A percentile compares a stretch with the other conserved stretches of the same genome.
Conservation (phyloP, 495 filamentous ascomycete species). For the Xylaria acuta region DNA sequence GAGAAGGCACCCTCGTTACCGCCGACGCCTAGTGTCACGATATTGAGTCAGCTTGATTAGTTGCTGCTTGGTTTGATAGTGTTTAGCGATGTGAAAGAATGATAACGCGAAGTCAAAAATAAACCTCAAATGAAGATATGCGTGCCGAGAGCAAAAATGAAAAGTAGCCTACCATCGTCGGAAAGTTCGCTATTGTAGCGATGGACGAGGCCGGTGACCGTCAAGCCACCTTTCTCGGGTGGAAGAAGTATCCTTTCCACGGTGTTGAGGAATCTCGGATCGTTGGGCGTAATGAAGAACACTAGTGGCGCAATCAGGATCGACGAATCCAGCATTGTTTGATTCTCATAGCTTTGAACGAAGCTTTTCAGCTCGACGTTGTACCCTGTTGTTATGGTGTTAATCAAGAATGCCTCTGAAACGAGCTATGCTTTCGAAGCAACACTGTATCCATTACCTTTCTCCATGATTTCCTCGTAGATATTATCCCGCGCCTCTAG, state of each 20-base stretch:
- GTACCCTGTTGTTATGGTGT: constrained; percentile 51
- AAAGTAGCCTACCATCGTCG: constrained; percentile 65
- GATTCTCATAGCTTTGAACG: constrained; percentile 73
- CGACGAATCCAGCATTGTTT: constrained; percentile 70
- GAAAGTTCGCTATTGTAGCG: constrained; percentile 69
- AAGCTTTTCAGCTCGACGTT: constrained; percentile 69
- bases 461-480: constrained; percentile 76
- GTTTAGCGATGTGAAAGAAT: background rate
- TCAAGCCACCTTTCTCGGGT: constrained; percentile 74
- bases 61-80: background rate
- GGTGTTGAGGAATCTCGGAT: constrained; percentile 72
- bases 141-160: background rate
- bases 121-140: background rate
- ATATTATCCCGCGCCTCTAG: constrained; percentile 64
- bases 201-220: constrained; percentile 73
- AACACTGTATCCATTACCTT: constrained; percentile 42
- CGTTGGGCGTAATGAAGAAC: constrained; percentile 76
- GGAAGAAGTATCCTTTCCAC: constrained; percentile 69
- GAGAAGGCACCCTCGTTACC: constrained; percentile 77
- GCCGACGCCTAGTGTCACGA: constrained; percentile 61
- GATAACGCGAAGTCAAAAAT: background rate
- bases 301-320: constrained; percentile 76
- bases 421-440: background rate
- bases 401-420: background rate
- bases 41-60: background rate